Conservation (phyloP, 495 filamentous ascomycete species). For the Physcia stellaris region DNA sequence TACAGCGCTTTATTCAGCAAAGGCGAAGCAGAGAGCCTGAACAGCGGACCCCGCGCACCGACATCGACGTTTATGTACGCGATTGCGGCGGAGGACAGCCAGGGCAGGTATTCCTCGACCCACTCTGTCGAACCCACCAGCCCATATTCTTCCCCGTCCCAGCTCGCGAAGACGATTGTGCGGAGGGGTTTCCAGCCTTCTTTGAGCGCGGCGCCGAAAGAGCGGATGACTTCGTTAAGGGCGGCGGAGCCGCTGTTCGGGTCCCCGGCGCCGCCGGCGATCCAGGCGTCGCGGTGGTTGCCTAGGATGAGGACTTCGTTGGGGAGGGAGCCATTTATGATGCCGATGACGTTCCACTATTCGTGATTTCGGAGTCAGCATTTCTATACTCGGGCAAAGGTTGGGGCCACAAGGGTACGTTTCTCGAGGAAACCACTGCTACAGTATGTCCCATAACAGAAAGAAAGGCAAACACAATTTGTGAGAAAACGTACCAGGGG, state of each 20-base stretch:
- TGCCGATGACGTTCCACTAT: constrained; percentile 92
- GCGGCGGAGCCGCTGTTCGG: constrained; percentile 87
- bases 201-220: constrained; percentile 64
- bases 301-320: constrained; percentile 87
- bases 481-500: too few relatives aligned
- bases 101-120: constrained; percentile 74
- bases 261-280: constrained; percentile 73
- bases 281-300: constrained; percentile 92
- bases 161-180: constrained; percentile 62
- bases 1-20: constrained; percentile 65
- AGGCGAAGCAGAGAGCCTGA: constrained; percentile 18
- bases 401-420: too few relatives aligned
- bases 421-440: too few relatives aligned
- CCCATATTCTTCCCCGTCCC: constrained; percentile 67
- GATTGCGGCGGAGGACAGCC: constrained; percentile 60
- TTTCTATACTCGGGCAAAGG: too few relatives aligned
- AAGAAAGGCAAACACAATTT: too few relatives aligned
- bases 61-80: constrained; percentile 66
- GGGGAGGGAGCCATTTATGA: constrained; percentile 76
- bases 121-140: constrained; percentile 63
- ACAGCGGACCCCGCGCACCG: constrained; percentile 32
- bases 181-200: constrained; percentile 80
- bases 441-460: too few relatives aligned
- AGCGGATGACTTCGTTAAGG: constrained; percentile 71
- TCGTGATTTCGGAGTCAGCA: too few relatives aligned